These are phyloP conservation scores for Astrocystis sublimbata DNA, from an alignment of 495 filamentous ascomycete genomes.

Conservation along the genomic window DNA sequence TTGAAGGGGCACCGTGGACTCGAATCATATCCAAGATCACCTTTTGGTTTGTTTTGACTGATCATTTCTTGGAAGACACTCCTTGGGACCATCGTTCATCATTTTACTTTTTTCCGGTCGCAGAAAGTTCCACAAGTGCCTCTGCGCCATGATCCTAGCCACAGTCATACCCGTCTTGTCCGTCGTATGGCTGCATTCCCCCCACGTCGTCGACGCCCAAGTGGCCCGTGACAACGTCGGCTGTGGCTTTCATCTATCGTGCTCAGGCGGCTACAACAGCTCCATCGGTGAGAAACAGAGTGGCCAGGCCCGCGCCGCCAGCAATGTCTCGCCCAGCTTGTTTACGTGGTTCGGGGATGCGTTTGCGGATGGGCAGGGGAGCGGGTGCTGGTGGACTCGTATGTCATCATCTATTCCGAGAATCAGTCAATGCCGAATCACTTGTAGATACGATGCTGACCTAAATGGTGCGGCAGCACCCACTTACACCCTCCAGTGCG, in stretches of 20 bases:
- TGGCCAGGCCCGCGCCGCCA: slow-evolving; percentile 57
- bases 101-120: slow-evolving; percentile 6
- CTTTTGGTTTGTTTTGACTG: slow-evolving; percentile 11
- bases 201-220: slow-evolving; percentile 14
- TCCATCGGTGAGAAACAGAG: slow-evolving; percentile 54
- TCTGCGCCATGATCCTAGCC: slow-evolving; percentile 19
- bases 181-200: slow-evolving; percentile 20
- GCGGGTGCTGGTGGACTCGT: slow-evolving; percentile 37
- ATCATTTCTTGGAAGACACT: slow-evolving; percentile 22
- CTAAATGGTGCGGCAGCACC: slow-evolving; percentile 31
- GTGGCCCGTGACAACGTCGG: slow-evolving; percentile 20
- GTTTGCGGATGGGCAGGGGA: slow-evolving; percentile 28
- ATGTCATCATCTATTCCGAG: slow-evolving; percentile 17
- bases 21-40: not conserved
- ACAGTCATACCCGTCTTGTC: slow-evolving; percentile 21
- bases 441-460: slow-evolving; percentile 1
- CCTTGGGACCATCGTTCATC: slow-evolving; percentile 12
- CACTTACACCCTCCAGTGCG: slow-evolving; percentile 67
- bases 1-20: slow-evolving; percentile 1
- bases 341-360: slow-evolving; percentile 36
- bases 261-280: slow-evolving; percentile 49
- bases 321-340: slow-evolving; percentile 35
- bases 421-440: not conserved
- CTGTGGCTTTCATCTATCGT: slow-evolving; percentile 55
- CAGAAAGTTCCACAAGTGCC: slow-evolving; percentile 14